A percentile compares a stretch with the other conserved stretches of the same genome.
phyloP scores from a whole-genome alignment of 176 grass and related monocot genomes.

The Aechmea fasciata region DNA sequence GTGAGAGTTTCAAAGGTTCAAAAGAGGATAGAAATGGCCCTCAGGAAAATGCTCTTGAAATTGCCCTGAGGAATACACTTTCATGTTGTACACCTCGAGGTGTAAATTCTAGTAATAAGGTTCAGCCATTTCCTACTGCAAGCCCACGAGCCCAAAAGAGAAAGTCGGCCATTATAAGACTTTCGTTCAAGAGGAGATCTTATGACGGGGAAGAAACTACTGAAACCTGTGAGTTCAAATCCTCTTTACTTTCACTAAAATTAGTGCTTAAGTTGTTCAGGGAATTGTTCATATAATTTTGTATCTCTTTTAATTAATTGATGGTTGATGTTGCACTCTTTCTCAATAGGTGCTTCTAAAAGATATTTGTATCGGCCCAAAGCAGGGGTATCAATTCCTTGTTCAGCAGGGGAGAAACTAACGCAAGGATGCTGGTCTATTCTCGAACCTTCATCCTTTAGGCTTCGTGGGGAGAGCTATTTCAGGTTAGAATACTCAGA shows the following conservation, averaged over 20 bases:
- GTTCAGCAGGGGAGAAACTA: constrained; percentile 43
- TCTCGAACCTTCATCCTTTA: constrained; percentile 80
- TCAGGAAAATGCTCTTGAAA: constrained; percentile 50
- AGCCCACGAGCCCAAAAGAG: constrained; percentile 61
- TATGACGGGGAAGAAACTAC: constrained; percentile 89
- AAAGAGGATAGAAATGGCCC: constrained; percentile 29
- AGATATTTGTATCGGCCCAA: constrained; percentile 66
- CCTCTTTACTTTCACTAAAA: background rate
- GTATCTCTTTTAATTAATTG: background rate
- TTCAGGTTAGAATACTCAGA: constrained; percentile 56
- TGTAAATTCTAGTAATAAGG: constrained; percentile 45
- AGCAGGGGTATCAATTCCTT: constrained; percentile 58
- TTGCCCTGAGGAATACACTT: constrained; percentile 49
- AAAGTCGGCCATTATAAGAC: constrained; percentile 70
- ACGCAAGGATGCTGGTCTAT: constrained; percentile 68
- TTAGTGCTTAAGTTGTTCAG: constrained; percentile 2
- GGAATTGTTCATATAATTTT: background rate
- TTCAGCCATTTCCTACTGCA: constrained; percentile 41
- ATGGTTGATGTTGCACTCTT: constrained; percentile 16
- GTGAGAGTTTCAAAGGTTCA: constrained; percentile 33
- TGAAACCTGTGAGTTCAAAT: constrained; percentile 61
- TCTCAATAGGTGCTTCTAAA: constrained; percentile 55
- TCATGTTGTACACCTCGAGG: constrained; percentile 72
- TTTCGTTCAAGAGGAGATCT: constrained; percentile 87
- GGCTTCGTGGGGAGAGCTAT: constrained; percentile 72